phyloP scores from a whole-genome alignment of 495 filamentous ascomycete genomes.

The Hypoxylon lienhwacheense region DNA sequence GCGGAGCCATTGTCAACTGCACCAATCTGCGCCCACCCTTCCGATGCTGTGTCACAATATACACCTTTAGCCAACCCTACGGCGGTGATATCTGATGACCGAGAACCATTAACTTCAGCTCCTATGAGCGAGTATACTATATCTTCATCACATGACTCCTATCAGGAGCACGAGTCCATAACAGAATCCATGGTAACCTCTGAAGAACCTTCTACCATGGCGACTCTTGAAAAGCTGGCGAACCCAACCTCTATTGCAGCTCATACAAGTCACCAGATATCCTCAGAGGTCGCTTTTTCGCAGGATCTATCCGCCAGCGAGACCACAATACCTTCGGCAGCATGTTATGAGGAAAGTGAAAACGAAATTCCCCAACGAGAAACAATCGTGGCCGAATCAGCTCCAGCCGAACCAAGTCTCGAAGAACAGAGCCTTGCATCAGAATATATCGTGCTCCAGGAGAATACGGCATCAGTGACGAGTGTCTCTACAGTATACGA shows the following conservation, averaged over 20 bases:
- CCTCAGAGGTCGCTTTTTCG: background rate
- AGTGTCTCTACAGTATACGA: constrained; percentile 30
- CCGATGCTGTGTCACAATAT: constrained; percentile 1
- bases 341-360: background rate
- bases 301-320: background rate
- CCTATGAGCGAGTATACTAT: background rate
- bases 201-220: background rate
- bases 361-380: background rate
- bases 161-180: background rate
- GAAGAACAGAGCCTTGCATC: background rate
- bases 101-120: background rate
- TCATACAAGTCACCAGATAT: background rate
- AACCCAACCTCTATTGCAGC: background rate
- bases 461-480: background rate
- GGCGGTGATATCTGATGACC: background rate
- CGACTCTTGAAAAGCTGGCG: background rate
- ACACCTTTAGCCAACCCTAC: background rate
- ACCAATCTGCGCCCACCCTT: constrained; percentile 8
- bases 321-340: background rate
- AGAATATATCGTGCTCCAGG: constrained; percentile 1
- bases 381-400: background rate
- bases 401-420: background rate
- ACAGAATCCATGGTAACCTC: background rate
- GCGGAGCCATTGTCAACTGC: constrained; percentile 1
- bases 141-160: background rate